A percentile compares a stretch with the other conserved stretches of the same genome.
Evolutionary conservation across 1,139 yeast genomes (phyloP).

Genomic region (Kodamaea derodonti): DNA sequence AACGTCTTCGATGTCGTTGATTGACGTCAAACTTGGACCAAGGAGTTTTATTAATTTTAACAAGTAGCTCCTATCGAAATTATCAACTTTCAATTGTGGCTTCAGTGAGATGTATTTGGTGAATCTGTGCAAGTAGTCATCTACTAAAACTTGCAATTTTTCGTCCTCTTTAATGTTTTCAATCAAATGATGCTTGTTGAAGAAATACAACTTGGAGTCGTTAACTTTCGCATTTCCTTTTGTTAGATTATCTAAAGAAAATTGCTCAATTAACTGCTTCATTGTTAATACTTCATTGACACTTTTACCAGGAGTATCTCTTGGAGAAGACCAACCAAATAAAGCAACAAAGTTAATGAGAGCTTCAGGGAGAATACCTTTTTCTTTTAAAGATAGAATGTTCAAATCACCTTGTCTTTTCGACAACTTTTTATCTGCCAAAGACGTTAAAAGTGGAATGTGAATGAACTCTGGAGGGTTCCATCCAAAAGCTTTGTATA

Average conservation of each 20-base stretch:
- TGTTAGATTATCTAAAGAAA: constrained; percentile 68
- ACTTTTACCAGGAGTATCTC: constrained; percentile 47
- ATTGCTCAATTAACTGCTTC: constrained; percentile 45
- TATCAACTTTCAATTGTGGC: constrained; percentile 5
- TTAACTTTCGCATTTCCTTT: constrained; percentile 93
- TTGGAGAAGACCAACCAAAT: constrained; percentile 90
- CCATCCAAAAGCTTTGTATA: constrained; percentile 89
- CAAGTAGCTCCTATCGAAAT: constrained; percentile 19
- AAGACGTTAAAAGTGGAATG: constrained; percentile 78
- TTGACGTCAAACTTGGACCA: constrained; percentile 40
- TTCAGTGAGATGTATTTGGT: constrained; percentile 8
- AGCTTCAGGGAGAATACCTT: constrained; percentile 82
- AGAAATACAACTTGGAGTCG: constrained; percentile 64
- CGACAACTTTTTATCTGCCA: constrained; percentile 74
- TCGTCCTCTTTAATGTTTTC: constrained; percentile 31
- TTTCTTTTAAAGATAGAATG: constrained; percentile 51
- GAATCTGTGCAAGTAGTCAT: constrained; percentile 21
- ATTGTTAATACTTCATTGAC: constrained; percentile 59
- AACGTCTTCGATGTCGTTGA: constrained; percentile 43
- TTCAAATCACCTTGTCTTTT: constrained; percentile 84
- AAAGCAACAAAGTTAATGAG: constrained; percentile 81
- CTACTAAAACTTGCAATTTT: constrained; percentile 29
- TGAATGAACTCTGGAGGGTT: constrained; percentile 77
- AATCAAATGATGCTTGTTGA: constrained; percentile 66
- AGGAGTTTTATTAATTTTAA: constrained; percentile 23